Evolutionary conservation across 1,284 basidiomycete genomes (phyloP), one percentile per base, ranked within the genome.

Genomic region (Trichosporon faecale): DNA sequence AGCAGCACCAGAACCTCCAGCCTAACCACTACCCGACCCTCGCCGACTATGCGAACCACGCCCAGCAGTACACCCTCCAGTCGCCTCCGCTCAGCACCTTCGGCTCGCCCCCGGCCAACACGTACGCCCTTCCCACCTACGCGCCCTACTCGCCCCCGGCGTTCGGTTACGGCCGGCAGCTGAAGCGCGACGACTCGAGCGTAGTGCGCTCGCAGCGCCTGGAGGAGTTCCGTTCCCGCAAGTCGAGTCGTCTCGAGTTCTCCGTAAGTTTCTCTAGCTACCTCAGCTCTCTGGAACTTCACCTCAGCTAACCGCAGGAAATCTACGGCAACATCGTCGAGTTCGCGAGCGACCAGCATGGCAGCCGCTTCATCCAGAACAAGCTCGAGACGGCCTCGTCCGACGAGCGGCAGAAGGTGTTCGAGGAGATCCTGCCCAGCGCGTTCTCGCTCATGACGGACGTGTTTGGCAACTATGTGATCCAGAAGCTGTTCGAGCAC

Each of bases 391-490:
- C 85, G 3, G 91, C 92, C 6, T 86, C 88, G 2, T 87, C 87
- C 55, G 92, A 94, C 74, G 93, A 94, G 75, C 91, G 90, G 79
- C 89, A 92, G 75, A 83, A 85, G 40, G 86, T 98, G n/a, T 98
- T 96, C 75, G 90, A 92, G 68, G 97, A 99, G 84, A 91, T 98
- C 74, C 87, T 93, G 57, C 93, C 94, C 12, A 89, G 90, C 77
- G 87, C 91, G 2, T 84, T 93, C 64, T 88, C 90, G 72, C 87
- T 99, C 68, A 93, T 96, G 79, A 91, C 91, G 74, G 95, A 98
- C 79, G 94, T 98, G 55, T 99, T 98, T 80, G 96, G 96, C 70
- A 99, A 99, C 86, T 99, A 98, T 85, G 90, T 92, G 77, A 90
- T 98, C 70, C 96, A 99, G 83, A 98, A 98, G 84, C 84, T 98